Base-by-base conservation (phyloP, 768 basidiomycete species). In the Agaricus bisporus region DNA sequence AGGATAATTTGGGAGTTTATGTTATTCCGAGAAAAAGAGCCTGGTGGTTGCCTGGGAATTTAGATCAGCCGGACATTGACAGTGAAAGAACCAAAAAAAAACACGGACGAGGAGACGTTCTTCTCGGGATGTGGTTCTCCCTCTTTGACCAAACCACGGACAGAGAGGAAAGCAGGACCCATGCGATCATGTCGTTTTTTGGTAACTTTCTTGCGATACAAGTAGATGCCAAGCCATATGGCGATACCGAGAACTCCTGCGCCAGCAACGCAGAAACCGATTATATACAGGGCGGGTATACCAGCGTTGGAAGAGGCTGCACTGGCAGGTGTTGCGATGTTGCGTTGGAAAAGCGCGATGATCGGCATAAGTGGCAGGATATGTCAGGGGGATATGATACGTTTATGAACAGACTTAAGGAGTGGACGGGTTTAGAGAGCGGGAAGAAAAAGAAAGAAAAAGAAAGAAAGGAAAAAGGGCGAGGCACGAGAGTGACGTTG, bases 261-360 rank as follows among this genome's bases (percentile, higher is more conserved):
- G 17, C 68, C 75, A 25, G 72, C 78, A 5, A 82, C 61, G 18
- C 72, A 67, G 59, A 85, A 74, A 5, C 79, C 84, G 49, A 67
- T 77, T 45, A 84, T 75, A 59, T 75, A 71, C 18, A 73, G 63
- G 5, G 74, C 46, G 36, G 48, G 49, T 7, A 57, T 15, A n/a
- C 52, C 48, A 3, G 39, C 65, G 42, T 55, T 58, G 25, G 61
- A 47, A 5, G 22, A n/a, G 18, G 38, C 20, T 39, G 41, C 17
- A 18, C 42, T 49, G 41, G 41, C 56, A 26, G 39, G 25, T 10
- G 15, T 28, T 20, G 29, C 12, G 11, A 29, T 43, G 28, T 43
- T 43, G 35, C 49, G 47, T 18, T 43, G 18, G 37, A 41, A 29
- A 28, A 56, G 46, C 5, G 56, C 42, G 49, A 54, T 26, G 49